These are phyloP conservation scores for Oryza meyeriana DNA, from an alignment of 176 grass and related monocot genomes.

Conservation along the genomic window DNA sequence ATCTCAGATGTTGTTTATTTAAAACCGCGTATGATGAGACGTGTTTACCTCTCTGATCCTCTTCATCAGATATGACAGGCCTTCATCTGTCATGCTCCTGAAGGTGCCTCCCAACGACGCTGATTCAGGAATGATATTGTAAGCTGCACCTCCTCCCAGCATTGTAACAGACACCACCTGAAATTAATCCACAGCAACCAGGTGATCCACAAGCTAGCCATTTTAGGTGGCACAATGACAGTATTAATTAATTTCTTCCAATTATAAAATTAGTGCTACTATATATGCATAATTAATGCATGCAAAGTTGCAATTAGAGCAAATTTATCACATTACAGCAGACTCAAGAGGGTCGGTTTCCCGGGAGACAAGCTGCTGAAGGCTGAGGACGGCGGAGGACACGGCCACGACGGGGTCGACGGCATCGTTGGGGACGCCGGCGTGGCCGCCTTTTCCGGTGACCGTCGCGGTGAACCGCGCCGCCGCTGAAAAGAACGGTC, in stretches of 20 bases:
- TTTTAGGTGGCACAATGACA: no score
- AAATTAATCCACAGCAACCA: neutral
- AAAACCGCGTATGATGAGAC: neutral
- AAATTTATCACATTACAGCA: neutral
- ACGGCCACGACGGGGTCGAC: constrained; percentile 43
- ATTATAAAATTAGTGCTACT: no score
- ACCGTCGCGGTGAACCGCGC: constrained; percentile 20
- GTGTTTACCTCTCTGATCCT: constrained; percentile 54
- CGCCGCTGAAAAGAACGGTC: constrained; percentile 26
- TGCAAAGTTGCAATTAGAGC: neutral
- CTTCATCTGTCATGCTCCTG: constrained; percentile 54
- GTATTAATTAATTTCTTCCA: no score
- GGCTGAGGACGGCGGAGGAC: constrained; percentile 35
- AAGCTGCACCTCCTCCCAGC: constrained; percentile 55
- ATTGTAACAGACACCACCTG: constrained; percentile 65
- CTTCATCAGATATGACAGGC: constrained; percentile 42
- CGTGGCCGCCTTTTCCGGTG: constrained; percentile 47
- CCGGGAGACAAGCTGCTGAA: constrained; percentile 43
- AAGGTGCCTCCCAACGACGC: constrained; percentile 63
- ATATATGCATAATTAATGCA: neutral
- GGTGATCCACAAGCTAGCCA: neutral
- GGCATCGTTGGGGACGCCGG: constrained; percentile 29
- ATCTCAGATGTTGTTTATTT: no score
- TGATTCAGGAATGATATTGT: constrained; percentile 68
- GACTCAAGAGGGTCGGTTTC: constrained; percentile 41